Evolutionary conservation across 768 basidiomycete genomes (phyloP), one percentile per base, ranked within the genome.

Genomic region (Pulveroboletus sp.): DNA sequence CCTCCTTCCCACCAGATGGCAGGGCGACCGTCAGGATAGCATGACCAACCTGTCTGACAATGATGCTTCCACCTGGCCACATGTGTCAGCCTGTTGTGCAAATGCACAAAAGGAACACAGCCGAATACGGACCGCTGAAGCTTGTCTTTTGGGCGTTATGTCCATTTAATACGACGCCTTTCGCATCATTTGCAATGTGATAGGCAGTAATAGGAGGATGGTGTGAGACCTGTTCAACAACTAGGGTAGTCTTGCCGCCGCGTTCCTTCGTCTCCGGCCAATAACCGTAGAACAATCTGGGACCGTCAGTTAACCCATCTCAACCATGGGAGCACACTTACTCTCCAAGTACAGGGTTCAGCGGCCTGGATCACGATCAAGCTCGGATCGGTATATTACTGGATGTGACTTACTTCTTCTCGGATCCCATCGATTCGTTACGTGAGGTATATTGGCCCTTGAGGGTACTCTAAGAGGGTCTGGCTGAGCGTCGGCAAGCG

Each of bases 331-430:
- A 26, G 30, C 11, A 32, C 17, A 79, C 87, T 60, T 62, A 88
- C 87, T 92, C 92, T 69, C 92, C 93, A 14, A 96, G 85, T 9
- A 91, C 93, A 31, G 95, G 95, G 64, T 99, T 99, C 48, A 99
- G 76, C 14, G 95, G 95, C 60, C 92, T 94, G 57, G 15, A 21
- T 26, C 46, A 43, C 39, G 52, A 47, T 43, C 46, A 55, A 61
- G 49, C 36, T 11, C 40, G 56, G 48, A 54, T 6, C 46, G 11
- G 49, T 39, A 7, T 27, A 15, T 33, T 17, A 51, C 31, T 24
- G 18, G 11, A 28, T 7, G 17, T 32, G 5, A 72, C 82, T 42
- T 55, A 90, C 89, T 98, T 98, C 77, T 98, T 98, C 79, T 98
- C 94, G 1, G 89, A 92, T 12, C 95, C 95, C 82, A 93, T 86